Conservation (phyloP, 2,329 filamentous ascomycete genomes). For the Beauveria pseudobassiana region DNA sequence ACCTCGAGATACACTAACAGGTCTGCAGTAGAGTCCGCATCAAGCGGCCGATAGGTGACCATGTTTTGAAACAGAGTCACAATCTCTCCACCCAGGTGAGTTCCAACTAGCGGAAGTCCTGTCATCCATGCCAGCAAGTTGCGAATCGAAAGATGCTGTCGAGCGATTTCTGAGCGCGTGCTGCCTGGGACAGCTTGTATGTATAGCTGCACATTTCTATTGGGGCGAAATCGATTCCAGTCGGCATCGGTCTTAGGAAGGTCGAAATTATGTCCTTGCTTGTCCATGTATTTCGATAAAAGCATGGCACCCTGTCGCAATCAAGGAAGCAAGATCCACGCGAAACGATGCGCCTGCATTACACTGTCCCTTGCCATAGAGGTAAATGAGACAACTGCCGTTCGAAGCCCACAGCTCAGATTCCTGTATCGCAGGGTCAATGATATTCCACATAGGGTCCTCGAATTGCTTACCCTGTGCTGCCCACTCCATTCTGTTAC, state of each 20-base stretch:
- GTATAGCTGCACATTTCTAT: slow-evolving; percentile 50
- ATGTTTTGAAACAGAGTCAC: slow-evolving; percentile 59
- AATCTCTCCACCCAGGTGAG: slow-evolving; percentile 56
- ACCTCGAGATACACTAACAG: slow-evolving; percentile 59
- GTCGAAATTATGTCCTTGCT: slow-evolving; percentile 18
- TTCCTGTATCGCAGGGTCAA: slow-evolving; percentile 42
- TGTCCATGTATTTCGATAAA: slow-evolving; percentile 46
- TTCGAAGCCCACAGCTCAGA: slow-evolving; percentile 60
- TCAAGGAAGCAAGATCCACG: slow-evolving; percentile 50
- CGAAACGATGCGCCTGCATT: slow-evolving; percentile 60
- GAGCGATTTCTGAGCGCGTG: slow-evolving; percentile 44
- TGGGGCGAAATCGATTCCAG: slow-evolving; percentile 25
- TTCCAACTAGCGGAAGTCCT: slow-evolving; percentile 58
- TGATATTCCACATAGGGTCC: background rate
- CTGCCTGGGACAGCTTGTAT: slow-evolving; percentile 57
- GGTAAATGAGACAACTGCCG: slow-evolving; percentile 63
- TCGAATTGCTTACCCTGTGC: slow-evolving; percentile 6
- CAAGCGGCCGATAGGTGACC: slow-evolving; percentile 48
- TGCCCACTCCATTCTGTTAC: background rate
- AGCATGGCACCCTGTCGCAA: slow-evolving; percentile 50
- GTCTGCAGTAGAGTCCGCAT: slow-evolving; percentile 51
- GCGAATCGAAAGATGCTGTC: slow-evolving; percentile 57
- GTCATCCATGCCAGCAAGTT: slow-evolving; percentile 71
- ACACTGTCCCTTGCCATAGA: slow-evolving; percentile 60
- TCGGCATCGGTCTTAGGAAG: slow-evolving; percentile 20